These are phyloP conservation scores for Isatis tinctoria DNA, from an alignment of 345 rosid species.

Conservation along the genomic window DNA sequence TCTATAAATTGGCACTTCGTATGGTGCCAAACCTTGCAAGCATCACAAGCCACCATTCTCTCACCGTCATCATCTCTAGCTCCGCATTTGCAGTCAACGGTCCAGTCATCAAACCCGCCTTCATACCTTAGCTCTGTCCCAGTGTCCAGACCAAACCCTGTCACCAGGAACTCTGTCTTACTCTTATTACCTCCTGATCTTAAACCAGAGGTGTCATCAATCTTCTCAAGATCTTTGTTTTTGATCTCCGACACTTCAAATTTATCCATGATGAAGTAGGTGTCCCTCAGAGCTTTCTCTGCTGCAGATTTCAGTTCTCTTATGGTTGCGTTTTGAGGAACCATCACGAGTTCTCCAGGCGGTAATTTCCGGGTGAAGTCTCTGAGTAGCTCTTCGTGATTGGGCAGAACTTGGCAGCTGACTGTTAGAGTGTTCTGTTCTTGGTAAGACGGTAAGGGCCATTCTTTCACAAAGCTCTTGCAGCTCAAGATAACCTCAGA, in stretches of 20 bases:
- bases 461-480: constrained; percentile 57
- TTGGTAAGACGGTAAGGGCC: constrained; percentile 20
- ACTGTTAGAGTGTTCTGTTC: constrained; percentile 18
- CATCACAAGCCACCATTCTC: constrained; percentile 65
- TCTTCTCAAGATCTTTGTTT: constrained; percentile 24
- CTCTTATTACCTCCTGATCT: constrained; percentile 1
- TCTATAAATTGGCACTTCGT: constrained; percentile 43
- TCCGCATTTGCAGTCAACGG: constrained; percentile 52
- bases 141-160: constrained; percentile 46
- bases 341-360: constrained; percentile 41
- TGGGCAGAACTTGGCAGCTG: constrained; percentile 40
- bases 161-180: constrained; percentile 30
- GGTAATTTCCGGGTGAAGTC: constrained; percentile 42
- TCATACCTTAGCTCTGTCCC: constrained; percentile 41
- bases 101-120: constrained; percentile 55
- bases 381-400: constrained; percentile 37
- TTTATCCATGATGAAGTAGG: constrained; percentile 44
- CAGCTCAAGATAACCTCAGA: constrained; percentile 38
- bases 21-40: constrained; percentile 59
- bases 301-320: constrained; percentile 38
- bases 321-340: constrained; percentile 23
- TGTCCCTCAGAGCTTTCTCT: constrained; percentile 48
- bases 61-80: constrained; percentile 66
- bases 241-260: constrained; percentile 42
- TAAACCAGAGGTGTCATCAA: constrained; percentile 17